phyloP scores from a whole-genome alignment of 2,329 filamentous ascomycete genomes.

The Fusarium penzigii region DNA sequence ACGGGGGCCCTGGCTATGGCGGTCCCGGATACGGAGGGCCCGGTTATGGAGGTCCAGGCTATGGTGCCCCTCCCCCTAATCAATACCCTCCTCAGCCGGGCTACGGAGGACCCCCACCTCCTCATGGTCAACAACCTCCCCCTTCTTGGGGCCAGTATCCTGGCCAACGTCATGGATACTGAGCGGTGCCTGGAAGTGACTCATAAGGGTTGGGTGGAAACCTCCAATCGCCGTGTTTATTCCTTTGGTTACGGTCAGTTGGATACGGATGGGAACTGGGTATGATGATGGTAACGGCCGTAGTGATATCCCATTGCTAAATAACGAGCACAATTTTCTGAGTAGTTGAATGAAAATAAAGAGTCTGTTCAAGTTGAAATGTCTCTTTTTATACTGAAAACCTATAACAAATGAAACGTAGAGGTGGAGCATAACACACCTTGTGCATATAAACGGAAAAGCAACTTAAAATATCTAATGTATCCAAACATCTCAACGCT shows the following conservation, averaged over 20 bases:
- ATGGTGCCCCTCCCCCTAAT: slow-evolving; percentile 17
- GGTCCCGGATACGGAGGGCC: slow-evolving; percentile 30
- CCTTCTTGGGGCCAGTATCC: slow-evolving; percentile 40
- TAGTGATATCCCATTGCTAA: slow-evolving; percentile 22
- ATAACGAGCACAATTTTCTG: slow-evolving; percentile 1
- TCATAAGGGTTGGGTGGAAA: neutral
- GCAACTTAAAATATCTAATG: neutral
- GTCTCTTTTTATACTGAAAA: too few relatives aligned
- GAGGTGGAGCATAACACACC: neutral
- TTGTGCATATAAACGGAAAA: neutral
- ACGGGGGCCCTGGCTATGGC: slow-evolving; percentile 31
- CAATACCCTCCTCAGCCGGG: slow-evolving; percentile 19
- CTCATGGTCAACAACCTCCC: slow-evolving; percentile 24
- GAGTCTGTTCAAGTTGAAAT: too few relatives aligned
- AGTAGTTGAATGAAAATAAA: neutral
- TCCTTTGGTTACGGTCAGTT: slow-evolving; percentile 8
- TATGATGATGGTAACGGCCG: slow-evolving; percentile 14
- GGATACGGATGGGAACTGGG: slow-evolving; percentile 8
- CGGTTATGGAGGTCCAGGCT: slow-evolving; percentile 30
- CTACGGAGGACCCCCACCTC: slow-evolving; percentile 22
- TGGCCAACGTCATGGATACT: slow-evolving; percentile 40
- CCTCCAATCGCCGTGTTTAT: neutral
- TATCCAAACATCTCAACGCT: slow-evolving; percentile 7
- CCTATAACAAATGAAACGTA: neutral
- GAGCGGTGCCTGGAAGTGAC: slow-evolving; percentile 2